Evolutionary conservation across 2,329 filamentous ascomycete species (phyloP).

Genomic region (Sporothrix schenckii): DNA sequence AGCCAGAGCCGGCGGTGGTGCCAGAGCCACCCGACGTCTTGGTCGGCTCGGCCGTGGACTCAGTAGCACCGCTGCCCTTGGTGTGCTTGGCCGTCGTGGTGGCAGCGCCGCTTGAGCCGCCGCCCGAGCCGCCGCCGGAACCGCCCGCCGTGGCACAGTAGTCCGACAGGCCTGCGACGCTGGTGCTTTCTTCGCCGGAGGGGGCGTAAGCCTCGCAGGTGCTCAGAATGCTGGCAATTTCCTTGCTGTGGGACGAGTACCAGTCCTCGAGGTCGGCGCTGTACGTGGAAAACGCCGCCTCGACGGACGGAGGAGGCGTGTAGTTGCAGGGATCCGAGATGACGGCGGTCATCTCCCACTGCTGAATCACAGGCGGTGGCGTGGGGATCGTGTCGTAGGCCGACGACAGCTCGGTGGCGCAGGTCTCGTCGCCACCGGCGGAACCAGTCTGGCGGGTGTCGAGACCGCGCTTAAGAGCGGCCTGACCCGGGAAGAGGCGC

Average conservation of each 20-base stretch:
- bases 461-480: conserved; percentile 35
- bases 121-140: not conserved
- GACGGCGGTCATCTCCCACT: conserved; percentile 35
- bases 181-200: conserved; percentile 14
- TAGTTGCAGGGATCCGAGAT: conserved; percentile 39
- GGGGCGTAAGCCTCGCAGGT: conserved; percentile 38
- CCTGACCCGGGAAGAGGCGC: conserved; percentile 34
- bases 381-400: conserved; percentile 39
- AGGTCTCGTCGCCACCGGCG: conserved; percentile 27
- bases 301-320: conserved; percentile 34
- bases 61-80: conserved; percentile 6
- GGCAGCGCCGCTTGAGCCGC: not conserved
- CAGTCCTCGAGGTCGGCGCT: conserved; percentile 37
- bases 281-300: conserved; percentile 37
- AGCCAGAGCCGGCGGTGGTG: conserved; percentile 16
- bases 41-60: conserved; percentile 3
- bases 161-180: not conserved
- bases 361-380: conserved; percentile 35
- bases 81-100: not conserved
- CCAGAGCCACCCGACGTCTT: conserved; percentile 4
- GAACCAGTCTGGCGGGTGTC: conserved; percentile 37
- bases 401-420: conserved; percentile 35
- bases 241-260: conserved; percentile 37
- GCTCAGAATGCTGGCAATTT: conserved; percentile 36
- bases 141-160: conserved; percentile 5